Percentiles rank a stretch among this genome's conserved stretches.
Conservation (phyloP, 1,284 basidiomycete species). For the Cryptococcus sp. region DNA sequence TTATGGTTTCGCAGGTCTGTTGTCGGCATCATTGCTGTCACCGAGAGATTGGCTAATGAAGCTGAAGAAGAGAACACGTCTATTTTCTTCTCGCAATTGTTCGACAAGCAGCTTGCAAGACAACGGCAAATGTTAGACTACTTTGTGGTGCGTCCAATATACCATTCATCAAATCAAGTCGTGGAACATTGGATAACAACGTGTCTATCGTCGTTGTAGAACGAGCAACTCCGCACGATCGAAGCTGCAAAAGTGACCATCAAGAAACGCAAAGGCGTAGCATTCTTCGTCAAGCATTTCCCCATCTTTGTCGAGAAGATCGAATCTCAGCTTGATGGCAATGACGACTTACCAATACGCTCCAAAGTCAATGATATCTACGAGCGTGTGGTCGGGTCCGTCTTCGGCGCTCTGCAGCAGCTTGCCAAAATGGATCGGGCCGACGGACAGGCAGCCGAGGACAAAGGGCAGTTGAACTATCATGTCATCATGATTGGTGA, state of each 20-base stretch:
- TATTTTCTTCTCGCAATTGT: slow-evolving; percentile 68
- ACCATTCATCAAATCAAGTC: neutral
- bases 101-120: slow-evolving; percentile 79
- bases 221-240: slow-evolving; percentile 83
- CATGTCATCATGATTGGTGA: slow-evolving; percentile 91
- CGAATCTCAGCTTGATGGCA: slow-evolving; percentile 80
- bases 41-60: slow-evolving; percentile 77
- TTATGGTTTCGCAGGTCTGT: slow-evolving; percentile 64
- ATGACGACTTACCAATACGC: slow-evolving; percentile 75
- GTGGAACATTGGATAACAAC: neutral
- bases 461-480: slow-evolving; percentile 95
- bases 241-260: slow-evolving; percentile 72
- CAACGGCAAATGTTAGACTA: slow-evolving; percentile 72
- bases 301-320: slow-evolving; percentile 81
- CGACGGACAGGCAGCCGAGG: slow-evolving; percentile 65
- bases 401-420: slow-evolving; percentile 90
- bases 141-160: slow-evolving; percentile 66
- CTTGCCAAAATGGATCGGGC: slow-evolving; percentile 88
- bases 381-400: slow-evolving; percentile 79
- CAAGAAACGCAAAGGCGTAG: slow-evolving; percentile 85
- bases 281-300: slow-evolving; percentile 91
- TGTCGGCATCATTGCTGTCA: slow-evolving; percentile 74
- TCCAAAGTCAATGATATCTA: slow-evolving; percentile 78
- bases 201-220: slow-evolving; percentile 55
- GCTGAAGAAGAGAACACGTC: slow-evolving; percentile 73